Evolutionary conservation across 2,329 filamentous ascomycete species (phyloP), one percentile per base, ranked within the genome.

Genomic region (Hypoxylon sp.): DNA sequence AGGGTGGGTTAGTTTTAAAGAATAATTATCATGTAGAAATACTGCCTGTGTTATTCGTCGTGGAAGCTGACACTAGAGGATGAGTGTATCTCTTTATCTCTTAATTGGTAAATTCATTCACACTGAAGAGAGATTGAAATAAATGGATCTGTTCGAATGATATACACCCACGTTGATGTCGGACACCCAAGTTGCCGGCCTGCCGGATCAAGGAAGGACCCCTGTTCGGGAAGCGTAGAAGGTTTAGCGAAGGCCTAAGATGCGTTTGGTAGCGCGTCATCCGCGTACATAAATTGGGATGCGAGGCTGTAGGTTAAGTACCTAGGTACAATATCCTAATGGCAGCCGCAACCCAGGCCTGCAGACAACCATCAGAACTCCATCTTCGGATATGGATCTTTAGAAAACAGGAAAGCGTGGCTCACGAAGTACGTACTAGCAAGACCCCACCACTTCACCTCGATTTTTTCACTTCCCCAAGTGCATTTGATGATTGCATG

Each of bases 211-310:
- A 28, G 42, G 22, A 12, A 28, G 26, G 45, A 49, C 45, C 45
- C 45, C 9, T 24, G 12, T 24, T 54, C 16, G n/a, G 22, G 22
- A 2, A 48, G 24, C 6, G 24, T 26, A 26, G 11, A 48, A 6
- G 42, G 16, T 46, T 18, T 61, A 48, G 57, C 42, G 53, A 46
- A 18, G 18, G 18, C 33, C 38, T 53, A 38, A 18, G 48, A 51
- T 32, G 38, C 24, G 18, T 51, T 46, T 40, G 36, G 36, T 40
- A 38, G 58, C 65, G 63, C 65, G 65, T 65, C 46, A 68, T 22
- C 63, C 51, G 62, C 55, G 62, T 68, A 68, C 57, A 61, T 59
- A n/a, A n/a, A n/a, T 54, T 22, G 24, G 24, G 30, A 42, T 53
- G 46, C 30, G 45, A 57, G 52, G 52, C 40, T 58, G 49, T 38